Base-by-base conservation (phyloP, 495 filamentous ascomycete genomes). In the Aspergillus nanangensis region DNA sequence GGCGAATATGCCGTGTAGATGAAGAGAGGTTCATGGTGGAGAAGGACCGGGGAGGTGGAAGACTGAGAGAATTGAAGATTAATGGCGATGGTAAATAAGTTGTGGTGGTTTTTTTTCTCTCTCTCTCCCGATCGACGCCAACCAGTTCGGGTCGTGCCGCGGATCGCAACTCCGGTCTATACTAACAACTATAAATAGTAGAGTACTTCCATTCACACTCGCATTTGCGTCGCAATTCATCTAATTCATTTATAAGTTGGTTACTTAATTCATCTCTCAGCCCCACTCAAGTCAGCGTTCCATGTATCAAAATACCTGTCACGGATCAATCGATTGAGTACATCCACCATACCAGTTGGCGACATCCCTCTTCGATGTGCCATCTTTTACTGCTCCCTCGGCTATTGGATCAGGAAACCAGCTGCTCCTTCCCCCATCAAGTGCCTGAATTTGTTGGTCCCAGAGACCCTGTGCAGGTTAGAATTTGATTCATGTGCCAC, bases 391-490 rank as follows among this genome's bases (percentile, higher is more conserved):
- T n/a, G n/a, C n/a, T n/a, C n/a, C n/a, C n/a, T n/a, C n/a, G n/a
- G n/a, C n/a, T n/a, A n/a, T n/a, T n/a, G n/a, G 37, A 11, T 22
- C 37, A 24, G 19, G n/a, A 32, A 32, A 38, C 8, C 36, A 8
- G 14, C 33, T 38, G 32, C 2, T 20, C 8, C 20, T 19, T 1
- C 13, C 10, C 5, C 41, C 37, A 18, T 44, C 23, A 29, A 23
- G 24, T 23, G 35, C 38, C 15, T 45, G 41, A 24, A 58, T 51
- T 11, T 55, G 48, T 27, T 41, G 45, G 37, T 58, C 55, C 51
- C 51, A 58, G 4, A 58, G 45, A 24, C 46, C 17, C 51, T 58
- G 25, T 35, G 11, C 14, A 11, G 34, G 27, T 50, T 45, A 55
- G 51, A 18, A 44, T 11, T 23, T 4, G n/a, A 25, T 3, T 4